Evolutionary conservation across 176 grass and related monocot genomes (phyloP).

Genomic region (Avena eriantha): DNA sequence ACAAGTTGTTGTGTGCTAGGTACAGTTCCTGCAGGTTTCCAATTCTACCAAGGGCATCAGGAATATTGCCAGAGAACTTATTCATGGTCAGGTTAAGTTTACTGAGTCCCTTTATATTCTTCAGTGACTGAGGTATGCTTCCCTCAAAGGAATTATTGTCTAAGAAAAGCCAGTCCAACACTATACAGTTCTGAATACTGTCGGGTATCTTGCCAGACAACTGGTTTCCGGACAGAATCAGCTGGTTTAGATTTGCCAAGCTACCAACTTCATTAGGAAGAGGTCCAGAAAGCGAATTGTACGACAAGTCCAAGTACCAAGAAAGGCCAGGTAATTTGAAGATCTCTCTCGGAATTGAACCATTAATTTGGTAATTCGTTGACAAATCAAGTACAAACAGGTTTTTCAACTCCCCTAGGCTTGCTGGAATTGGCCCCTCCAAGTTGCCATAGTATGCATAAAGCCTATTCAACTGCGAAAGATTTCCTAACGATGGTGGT

Average conservation of each 20-base stretch:
- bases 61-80: slow-evolving; percentile 15
- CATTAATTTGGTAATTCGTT: neutral
- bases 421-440: slow-evolving; percentile 1
- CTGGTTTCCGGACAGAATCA: slow-evolving; percentile 18
- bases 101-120: slow-evolving; percentile 16
- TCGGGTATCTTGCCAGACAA: slow-evolving; percentile 28
- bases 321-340: neutral
- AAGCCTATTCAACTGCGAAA: neutral
- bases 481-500: neutral
- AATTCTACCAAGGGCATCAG: slow-evolving; percentile 4
- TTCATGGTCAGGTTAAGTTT: slow-evolving; percentile 26
- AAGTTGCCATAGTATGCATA: slow-evolving; percentile 3
- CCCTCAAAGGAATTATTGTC: slow-evolving; percentile 25
- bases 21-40: slow-evolving; percentile 26
- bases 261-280: slow-evolving; percentile 3
- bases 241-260: slow-evolving; percentile 4
- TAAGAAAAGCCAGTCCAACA: slow-evolving; percentile 16
- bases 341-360: neutral
- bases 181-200: slow-evolving; percentile 19
- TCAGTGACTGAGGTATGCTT: slow-evolving; percentile 7
- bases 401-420: neutral
- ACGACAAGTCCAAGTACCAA: slow-evolving; percentile 19
- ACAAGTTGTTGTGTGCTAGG: slow-evolving; percentile 27
- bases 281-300: slow-evolving; percentile 13
- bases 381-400: slow-evolving; percentile 14